Evolutionary conservation across 306 rosid species (phyloP), one percentile per base, ranked within the genome.

Genomic region (Ziziphus jujuba): DNA sequence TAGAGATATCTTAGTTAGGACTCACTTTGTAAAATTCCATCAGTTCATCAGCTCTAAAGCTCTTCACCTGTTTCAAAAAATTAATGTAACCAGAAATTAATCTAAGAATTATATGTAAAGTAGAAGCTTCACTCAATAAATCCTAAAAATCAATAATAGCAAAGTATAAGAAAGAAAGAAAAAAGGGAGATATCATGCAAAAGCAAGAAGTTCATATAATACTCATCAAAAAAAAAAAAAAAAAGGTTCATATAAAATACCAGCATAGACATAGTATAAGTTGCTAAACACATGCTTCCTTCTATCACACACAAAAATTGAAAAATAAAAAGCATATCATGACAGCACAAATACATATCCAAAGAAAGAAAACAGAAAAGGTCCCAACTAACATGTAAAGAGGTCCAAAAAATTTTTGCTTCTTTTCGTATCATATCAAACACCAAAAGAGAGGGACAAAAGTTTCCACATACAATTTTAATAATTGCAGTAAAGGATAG

Each of bases 11-110:
- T 23, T 28, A 48, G 34, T 63, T 64, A 65, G 58, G 65, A 86
- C 96, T 86, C 78, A 93, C 98, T 80, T 81, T 84, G 85, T 93
- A 93, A 80, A 83, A 86, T 70, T 92, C 96, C 96, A 93, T 90
- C 54, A 93, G 89, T 60, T 90, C 90, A 65, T 84, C 90, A 66
- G 97, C 98, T 77, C 86, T 84, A 79, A 90, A 90, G 74, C 64
- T 88, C 71, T 80, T 93, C 65, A 65, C 84, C 98, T 93, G 63
- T 47, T 63, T 61, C 22, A 44, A 65, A 59, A 61, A 59, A 59
- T 19, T 33, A 43, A 52, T 43, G 28, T 31, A 28, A 58, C 28
- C 67, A 6, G 24, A 40, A 36, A 69, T 74, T 36, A 74, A 21
- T 10, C 76, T 31, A 57, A 4, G 36, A 68, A 74, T 3, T 19